phyloP scores from a whole-genome alignment of 108 stramenopile genomes.

The Hondaea fermentalgiana region DNA sequence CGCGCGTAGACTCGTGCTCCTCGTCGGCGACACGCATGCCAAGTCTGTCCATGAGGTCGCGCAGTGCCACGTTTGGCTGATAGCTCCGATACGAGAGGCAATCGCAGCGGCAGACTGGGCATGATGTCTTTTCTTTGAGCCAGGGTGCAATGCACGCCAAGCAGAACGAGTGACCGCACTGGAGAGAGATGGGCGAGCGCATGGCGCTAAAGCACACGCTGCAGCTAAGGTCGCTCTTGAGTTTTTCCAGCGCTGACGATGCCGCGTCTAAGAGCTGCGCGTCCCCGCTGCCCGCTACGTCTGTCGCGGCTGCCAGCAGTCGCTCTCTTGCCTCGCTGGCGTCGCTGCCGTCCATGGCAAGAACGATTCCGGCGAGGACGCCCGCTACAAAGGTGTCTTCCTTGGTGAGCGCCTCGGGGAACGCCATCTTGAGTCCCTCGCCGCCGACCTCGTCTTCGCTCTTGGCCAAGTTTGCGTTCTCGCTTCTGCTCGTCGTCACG shows the following conservation, averaged over 20 bases:
- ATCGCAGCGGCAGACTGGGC: not conserved
- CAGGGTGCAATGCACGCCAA: not conserved
- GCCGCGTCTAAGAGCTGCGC: not conserved
- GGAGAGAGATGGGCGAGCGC: not conserved
- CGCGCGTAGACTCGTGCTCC: not conserved
- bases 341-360: not conserved
- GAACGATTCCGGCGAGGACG: not conserved
- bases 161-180: not conserved
- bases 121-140: not conserved
- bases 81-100: not conserved
- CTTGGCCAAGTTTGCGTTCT: not conserved
- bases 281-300: not conserved
- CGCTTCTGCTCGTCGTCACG: not conserved
- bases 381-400: not conserved
- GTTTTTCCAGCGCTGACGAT: not conserved
- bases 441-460: not conserved
- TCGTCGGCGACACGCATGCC: not conserved
- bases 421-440: not conserved
- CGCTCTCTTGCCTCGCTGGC: not conserved
- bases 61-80: not conserved
- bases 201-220: not conserved
- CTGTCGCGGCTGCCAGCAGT: not conserved
- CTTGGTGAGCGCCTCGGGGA: not conserved
- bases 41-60: not conserved
- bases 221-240: not conserved